phyloP scores from a whole-genome alignment of 2,329 filamentous ascomycete genomes.

The Claviceps maximensis region DNA sequence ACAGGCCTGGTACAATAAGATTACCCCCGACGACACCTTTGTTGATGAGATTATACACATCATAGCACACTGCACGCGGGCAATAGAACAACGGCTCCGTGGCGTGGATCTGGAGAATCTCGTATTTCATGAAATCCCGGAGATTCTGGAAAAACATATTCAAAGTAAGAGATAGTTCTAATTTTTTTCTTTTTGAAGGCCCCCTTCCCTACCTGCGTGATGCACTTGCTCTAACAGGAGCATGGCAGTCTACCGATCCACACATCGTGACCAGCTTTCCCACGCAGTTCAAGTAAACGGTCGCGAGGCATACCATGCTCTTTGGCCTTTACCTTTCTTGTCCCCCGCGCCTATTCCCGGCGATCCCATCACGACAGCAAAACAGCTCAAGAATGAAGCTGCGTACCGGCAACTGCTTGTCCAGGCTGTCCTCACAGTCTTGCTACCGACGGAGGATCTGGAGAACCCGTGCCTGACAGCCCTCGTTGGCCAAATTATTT shows the following conservation, averaged over 20 bases:
- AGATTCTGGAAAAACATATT: constrained; percentile 67
- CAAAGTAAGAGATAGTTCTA: constrained; percentile 40
- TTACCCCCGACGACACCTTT: constrained; percentile 82
- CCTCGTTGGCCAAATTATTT: constrained; percentile 75
- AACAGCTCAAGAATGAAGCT: constrained; percentile 65
- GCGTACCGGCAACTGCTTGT: constrained; percentile 82
- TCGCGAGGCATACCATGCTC: constrained; percentile 66
- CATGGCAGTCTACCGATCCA: constrained; percentile 55
- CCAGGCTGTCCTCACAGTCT: constrained; percentile 64
- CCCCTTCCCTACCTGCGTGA: too few species aligned
- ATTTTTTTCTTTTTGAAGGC: too few species aligned
- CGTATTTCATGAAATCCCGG: constrained; percentile 76
- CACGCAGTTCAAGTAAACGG: constrained; percentile 48
- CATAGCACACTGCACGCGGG: constrained; percentile 82
- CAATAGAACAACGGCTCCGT: constrained; percentile 72
- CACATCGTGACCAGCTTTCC: constrained; percentile 43
- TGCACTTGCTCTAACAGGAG: neutral
- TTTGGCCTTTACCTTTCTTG: constrained; percentile 69
- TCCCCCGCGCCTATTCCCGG: constrained; percentile 56
- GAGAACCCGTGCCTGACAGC: constrained; percentile 75
- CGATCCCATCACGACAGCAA: constrained; percentile 34
- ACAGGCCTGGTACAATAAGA: constrained; percentile 82
- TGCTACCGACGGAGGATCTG: constrained; percentile 85
- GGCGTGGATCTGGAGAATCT: constrained; percentile 73
- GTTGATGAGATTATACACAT: constrained; percentile 79